These are phyloP conservation scores for Cadophora gregata DNA, from an alignment of 2,329 filamentous ascomycete genomes.

Conservation along the genomic window DNA sequence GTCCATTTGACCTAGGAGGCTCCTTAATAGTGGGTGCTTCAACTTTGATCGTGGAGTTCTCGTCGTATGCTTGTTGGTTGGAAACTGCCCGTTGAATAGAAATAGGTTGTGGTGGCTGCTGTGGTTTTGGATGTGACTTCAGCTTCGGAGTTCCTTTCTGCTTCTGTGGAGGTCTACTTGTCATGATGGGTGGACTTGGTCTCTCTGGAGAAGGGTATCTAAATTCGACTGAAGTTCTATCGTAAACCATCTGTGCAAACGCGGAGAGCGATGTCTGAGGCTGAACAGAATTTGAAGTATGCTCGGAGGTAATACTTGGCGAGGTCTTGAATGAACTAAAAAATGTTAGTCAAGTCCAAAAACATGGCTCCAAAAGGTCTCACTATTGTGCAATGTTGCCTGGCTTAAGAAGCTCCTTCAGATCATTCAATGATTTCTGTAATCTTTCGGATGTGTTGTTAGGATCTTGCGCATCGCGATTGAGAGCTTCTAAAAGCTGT, in stretches of 20 bases:
- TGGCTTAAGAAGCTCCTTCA: constrained; percentile 75
- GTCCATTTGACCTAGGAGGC: neutral
- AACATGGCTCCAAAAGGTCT: constrained; percentile 15
- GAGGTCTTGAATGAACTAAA: constrained; percentile 63
- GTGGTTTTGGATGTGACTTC: constrained; percentile 31
- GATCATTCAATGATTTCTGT: constrained; percentile 73
- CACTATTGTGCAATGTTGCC: constrained; percentile 69
- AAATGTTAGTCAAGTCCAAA: constrained; percentile 24
- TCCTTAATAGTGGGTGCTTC: constrained; percentile 19
- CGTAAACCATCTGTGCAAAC: constrained; percentile 43
- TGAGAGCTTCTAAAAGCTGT: constrained; percentile 68
- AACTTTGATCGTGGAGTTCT: constrained; percentile 31
- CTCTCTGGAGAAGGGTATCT: constrained; percentile 35
- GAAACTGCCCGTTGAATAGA: constrained; percentile 10
- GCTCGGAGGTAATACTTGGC: constrained; percentile 42
- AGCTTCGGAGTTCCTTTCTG: constrained; percentile 22
- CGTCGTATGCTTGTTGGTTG: constrained; percentile 25
- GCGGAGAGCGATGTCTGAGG: constrained; percentile 39
- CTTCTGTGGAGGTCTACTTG: constrained; percentile 6
- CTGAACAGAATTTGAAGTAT: constrained; percentile 21
- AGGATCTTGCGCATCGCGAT: constrained; percentile 68
- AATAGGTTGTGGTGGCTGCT: neutral
- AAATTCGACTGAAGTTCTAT: constrained; percentile 41
- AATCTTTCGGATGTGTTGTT: constrained; percentile 67
- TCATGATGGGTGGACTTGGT: constrained; percentile 26